Percentiles rank a stretch among this genome's conserved stretches.
Conservation (phyloP, 2,329 filamentous ascomycete genomes). For the Fusarium circinatum region DNA sequence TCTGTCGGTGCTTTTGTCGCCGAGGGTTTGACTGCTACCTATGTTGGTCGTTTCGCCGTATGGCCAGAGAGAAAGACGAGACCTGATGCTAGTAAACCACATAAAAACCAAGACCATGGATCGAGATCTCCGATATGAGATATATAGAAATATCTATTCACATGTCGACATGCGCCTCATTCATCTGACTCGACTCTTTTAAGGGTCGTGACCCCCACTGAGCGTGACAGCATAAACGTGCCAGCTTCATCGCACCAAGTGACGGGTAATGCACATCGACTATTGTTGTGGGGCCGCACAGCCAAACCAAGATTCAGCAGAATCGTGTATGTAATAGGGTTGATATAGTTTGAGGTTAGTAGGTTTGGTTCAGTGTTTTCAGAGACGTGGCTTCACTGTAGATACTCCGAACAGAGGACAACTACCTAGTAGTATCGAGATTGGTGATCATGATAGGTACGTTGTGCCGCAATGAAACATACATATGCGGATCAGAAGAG, state of each 20-base stretch:
- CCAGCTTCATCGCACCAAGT: slow-evolving; percentile 19
- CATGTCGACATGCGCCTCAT: slow-evolving; percentile 28
- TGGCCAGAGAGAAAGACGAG: not conserved
- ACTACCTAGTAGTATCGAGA: not conserved
- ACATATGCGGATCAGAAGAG: not conserved
- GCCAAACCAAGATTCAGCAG: not conserved
- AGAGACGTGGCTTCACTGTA: not conserved
- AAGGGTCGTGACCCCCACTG: slow-evolving; percentile 28
- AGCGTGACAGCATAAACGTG: slow-evolving; percentile 31
- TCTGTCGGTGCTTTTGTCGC: slow-evolving; percentile 4
- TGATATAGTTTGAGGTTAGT: not conserved
- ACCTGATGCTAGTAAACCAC: not conserved
- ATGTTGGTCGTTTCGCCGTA: slow-evolving; percentile 6
- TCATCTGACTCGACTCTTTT: slow-evolving; percentile 22
- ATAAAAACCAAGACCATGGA: not conserved
- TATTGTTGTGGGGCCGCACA: not conserved
- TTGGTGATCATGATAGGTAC: not conserved
- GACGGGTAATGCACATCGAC: not conserved
- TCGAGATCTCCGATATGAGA: slow-evolving; percentile 24
- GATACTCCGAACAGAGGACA: not conserved
- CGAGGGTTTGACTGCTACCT: not conserved
- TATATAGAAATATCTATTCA: slow-evolving; percentile 26
- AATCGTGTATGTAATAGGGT: not conserved
- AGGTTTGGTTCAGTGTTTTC: not conserved
- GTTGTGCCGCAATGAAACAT: not conserved